Percentiles rank a stretch among this genome's conserved stretches.
Evolutionary conservation across 768 basidiomycete species (phyloP).

Genomic region (Naganishia antarctica): DNA sequence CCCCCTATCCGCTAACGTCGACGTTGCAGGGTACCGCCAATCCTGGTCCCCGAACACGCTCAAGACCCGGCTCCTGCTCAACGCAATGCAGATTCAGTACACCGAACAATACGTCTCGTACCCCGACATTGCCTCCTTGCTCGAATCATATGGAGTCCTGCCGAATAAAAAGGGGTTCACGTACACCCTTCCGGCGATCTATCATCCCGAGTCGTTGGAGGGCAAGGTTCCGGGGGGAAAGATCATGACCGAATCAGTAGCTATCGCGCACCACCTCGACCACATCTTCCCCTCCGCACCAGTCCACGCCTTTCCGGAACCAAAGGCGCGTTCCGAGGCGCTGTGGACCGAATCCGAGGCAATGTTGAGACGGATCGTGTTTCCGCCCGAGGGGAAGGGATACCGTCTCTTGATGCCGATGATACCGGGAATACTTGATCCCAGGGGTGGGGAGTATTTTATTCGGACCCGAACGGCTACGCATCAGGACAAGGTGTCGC

Average conservation of each 20-base stretch:
- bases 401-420: conserved; percentile 7
- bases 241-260: conserved; percentile 19
- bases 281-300: neutral
- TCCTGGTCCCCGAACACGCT: conserved; percentile 36
- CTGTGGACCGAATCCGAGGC: neutral
- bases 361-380: neutral
- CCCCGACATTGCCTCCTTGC: conserved; percentile 29
- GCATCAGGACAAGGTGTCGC: neutral
- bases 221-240: conserved; percentile 11
- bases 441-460: conserved; percentile 24
- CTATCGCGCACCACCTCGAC: conserved; percentile 24
- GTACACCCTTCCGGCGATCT: conserved; percentile 24
- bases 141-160: conserved; percentile 20
- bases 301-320: conserved; percentile 11
- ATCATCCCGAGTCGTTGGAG: conserved; percentile 12
- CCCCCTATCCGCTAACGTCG: too few relatives aligned
- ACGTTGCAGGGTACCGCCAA: conserved; percentile 21
- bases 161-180: neutral
- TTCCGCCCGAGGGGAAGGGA: neutral
- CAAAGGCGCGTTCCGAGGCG: conserved; percentile 4
- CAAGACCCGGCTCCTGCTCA: conserved; percentile 31
- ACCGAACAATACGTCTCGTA: conserved; percentile 30
- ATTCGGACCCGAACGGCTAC: conserved; percentile 16
- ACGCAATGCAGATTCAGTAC: conserved; percentile 32
- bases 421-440: conserved; percentile 21